Base-by-base conservation (phyloP, 768 basidiomycete genomes). In the Collybia mongolica region DNA sequence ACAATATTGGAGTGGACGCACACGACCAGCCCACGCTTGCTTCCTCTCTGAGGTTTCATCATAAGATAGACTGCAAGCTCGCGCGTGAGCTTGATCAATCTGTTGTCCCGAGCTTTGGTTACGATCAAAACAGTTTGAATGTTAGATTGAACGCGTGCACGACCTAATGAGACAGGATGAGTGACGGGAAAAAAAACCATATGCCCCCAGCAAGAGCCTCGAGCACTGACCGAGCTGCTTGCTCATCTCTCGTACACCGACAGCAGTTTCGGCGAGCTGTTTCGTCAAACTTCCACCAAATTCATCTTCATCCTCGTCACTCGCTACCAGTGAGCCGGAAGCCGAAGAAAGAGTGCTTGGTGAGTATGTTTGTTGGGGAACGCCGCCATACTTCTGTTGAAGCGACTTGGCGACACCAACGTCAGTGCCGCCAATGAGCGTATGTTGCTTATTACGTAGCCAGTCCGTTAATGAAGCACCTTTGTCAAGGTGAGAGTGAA, bases 171-270 rank as follows among this genome's bases (percentile, higher is more conserved):
- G 19, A 55, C 46, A 44, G 50, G 23, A 44, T 36, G 44, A 43
- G 43, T 46, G 29, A 43, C 36, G 26, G 38, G 46, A 39, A n/a
- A n/a, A n/a, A n/a, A n/a, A n/a, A n/a, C n/a, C 54, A 22, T 14
- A 44, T 38, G 29, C 42, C n/a, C 37, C 52, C 18, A 18, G 45
- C 39, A 36, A 14, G 23, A 47, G 38, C 15, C 32, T 46, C 38
- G 42, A 54, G 29, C 23, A 72, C 79, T 62, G 59, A 93, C 96
- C 97, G 15, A 99, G 85, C 67, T 96, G 92, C 68, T 96, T 96
- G 82, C 93, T 96, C 93, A 98, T 95, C 71, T 99, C 97, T 42
- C 97, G 81, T 9, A 99, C 97, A 35, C 93, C 90, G 11, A 93
- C 91, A 15, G 97, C 97, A 17, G 97, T 99, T 72, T 96, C 96